Conservation (phyloP, 2,329 filamentous ascomycete species). For the Periconia sp. region DNA sequence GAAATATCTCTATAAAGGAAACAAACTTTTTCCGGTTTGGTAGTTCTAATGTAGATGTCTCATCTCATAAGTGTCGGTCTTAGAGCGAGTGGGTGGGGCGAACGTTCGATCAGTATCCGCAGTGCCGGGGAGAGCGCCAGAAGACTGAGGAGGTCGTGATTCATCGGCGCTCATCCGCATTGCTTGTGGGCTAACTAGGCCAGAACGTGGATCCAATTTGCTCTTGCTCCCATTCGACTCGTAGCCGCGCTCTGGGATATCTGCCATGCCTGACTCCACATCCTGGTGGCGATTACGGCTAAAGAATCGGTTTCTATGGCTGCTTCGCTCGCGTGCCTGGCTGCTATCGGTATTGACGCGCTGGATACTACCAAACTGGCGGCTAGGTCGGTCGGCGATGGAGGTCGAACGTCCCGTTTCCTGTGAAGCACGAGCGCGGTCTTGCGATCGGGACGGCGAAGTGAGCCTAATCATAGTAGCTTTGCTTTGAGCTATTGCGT, state of each 20-base stretch:
- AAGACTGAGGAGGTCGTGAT: slow-evolving; percentile 19
- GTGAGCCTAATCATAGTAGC: slow-evolving; percentile 47
- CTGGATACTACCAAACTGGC: slow-evolving; percentile 30
- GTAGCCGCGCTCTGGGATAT: slow-evolving; percentile 49
- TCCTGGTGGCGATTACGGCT: slow-evolving; percentile 49
- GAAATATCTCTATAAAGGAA: background rate
- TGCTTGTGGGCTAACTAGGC: slow-evolving; percentile 37
- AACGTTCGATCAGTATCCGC: slow-evolving; percentile 30
- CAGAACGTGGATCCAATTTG: slow-evolving; percentile 43
- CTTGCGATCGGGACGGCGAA: slow-evolving; percentile 44
- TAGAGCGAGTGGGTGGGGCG: slow-evolving; percentile 26
- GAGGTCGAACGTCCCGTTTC: slow-evolving; percentile 42
- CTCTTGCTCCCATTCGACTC: slow-evolving; percentile 26
- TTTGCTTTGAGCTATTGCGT: slow-evolving; percentile 42
- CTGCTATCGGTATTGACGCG: slow-evolving; percentile 44
- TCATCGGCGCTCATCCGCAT: slow-evolving; percentile 34
- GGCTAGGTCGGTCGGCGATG: slow-evolving; percentile 25
- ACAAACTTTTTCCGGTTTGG: background rate
- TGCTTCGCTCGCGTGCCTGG: slow-evolving; percentile 44
- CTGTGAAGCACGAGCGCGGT: slow-evolving; percentile 34
- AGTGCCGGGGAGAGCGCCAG: slow-evolving; percentile 30
- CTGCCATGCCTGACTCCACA: slow-evolving; percentile 55
- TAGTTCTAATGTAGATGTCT: slow-evolving; percentile 26
- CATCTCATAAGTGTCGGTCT: slow-evolving; percentile 44
- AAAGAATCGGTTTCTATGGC: slow-evolving; percentile 68